Percentiles rank a stretch among this genome's conserved stretches.
These are phyloP conservation scores for Leucocoprinus leucothites DNA, from an alignment of 768 basidiomycete genomes.

Conservation along the genomic window DNA sequence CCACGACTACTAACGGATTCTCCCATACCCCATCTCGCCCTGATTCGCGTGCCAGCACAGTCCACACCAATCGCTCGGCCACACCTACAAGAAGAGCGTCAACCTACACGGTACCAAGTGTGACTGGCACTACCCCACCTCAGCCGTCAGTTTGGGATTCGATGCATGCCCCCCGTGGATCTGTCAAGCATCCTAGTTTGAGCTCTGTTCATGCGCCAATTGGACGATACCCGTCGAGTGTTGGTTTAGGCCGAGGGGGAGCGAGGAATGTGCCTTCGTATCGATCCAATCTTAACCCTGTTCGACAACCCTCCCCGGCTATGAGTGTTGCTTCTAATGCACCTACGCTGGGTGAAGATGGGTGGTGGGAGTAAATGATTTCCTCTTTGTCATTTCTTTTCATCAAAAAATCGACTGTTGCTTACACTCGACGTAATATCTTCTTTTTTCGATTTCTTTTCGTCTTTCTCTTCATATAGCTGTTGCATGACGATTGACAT, in stretches of 20 bases:
- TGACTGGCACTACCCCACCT: slow-evolving; percentile 38
- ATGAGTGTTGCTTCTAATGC: slow-evolving; percentile 72
- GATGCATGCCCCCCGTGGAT: slow-evolving; percentile 45
- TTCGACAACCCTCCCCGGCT: slow-evolving; percentile 62
- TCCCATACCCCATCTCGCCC: slow-evolving; percentile 53
- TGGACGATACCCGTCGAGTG: slow-evolving; percentile 31
- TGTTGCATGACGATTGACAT: slow-evolving; percentile 13
- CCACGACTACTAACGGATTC: slow-evolving; percentile 40
- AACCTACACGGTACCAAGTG: slow-evolving; percentile 22
- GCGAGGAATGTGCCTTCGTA: slow-evolving; percentile 29
- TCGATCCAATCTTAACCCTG: slow-evolving; percentile 25
- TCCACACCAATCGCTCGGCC: slow-evolving; percentile 47
- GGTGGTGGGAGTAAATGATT: slow-evolving; percentile 66
- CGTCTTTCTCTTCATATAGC: slow-evolving; percentile 3
- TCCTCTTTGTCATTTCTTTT: slow-evolving; percentile 4
- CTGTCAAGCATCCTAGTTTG: slow-evolving; percentile 21
- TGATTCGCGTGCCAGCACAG: slow-evolving; percentile 72
- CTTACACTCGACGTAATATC: slow-evolving; percentile 2
- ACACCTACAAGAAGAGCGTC: slow-evolving; percentile 41
- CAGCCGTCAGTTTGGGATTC: slow-evolving; percentile 70
- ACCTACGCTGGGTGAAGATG: slow-evolving; percentile 69
- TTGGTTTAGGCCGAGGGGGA: slow-evolving; percentile 32
- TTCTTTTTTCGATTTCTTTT: slow-evolving; percentile 10
- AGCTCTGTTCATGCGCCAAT: slow-evolving; percentile 29
- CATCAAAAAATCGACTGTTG: slow-evolving; percentile 16